Conservation (phyloP, 257 asterid genomes). For the Perilla frutescens region DNA sequence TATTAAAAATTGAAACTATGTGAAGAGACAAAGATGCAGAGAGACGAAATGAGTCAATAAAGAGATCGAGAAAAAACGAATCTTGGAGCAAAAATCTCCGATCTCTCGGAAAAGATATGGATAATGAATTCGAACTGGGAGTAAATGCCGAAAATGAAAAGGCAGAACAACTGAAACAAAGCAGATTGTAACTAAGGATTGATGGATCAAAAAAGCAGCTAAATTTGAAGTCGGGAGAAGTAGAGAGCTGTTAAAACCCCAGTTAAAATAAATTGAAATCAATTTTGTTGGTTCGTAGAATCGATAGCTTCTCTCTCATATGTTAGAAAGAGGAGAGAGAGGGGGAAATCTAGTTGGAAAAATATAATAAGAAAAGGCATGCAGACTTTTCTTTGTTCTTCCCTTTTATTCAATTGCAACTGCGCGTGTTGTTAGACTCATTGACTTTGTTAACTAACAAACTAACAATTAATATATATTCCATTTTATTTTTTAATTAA, state of each 20-base stretch:
- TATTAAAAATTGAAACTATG: conserved; percentile 9
- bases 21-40: conserved; percentile 15
- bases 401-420: conserved; percentile 31
- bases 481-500: not conserved
- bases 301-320: conserved; percentile 23
- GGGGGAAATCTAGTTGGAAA: conserved; percentile 28
- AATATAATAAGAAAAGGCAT: not conserved
- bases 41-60: conserved; percentile 30
- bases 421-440: conserved; percentile 47
- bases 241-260: conserved; percentile 36
- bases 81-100: conserved; percentile 38
- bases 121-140: conserved; percentile 31
- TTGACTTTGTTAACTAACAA: conserved; percentile 38
- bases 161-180: conserved; percentile 22
- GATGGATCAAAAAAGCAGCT: conserved; percentile 30
- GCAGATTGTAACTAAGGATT: conserved; percentile 24
- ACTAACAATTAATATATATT: not conserved
- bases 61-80: conserved; percentile 32
- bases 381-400: conserved; percentile 35
- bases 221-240: conserved; percentile 19
- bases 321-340: conserved; percentile 29
- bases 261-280: conserved; percentile 20
- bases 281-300: conserved; percentile 15
- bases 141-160: conserved; percentile 13
- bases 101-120: conserved; percentile 28